phyloP scores from a whole-genome alignment of 2,329 filamentous ascomycete species.

The Fusarium odoratissimum region DNA sequence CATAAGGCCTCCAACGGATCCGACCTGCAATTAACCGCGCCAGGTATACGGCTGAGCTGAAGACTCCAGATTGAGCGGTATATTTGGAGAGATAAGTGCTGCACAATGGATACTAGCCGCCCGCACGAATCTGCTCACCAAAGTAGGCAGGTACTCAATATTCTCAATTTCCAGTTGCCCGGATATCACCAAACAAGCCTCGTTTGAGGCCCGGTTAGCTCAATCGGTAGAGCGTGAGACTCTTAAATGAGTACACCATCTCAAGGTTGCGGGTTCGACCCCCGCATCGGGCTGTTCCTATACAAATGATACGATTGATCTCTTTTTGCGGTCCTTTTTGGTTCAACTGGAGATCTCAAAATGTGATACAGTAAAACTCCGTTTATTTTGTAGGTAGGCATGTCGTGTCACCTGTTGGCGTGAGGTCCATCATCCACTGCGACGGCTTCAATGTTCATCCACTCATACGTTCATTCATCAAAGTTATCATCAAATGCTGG shows the following conservation, averaged over 20 bases:
- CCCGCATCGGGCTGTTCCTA: constrained; percentile 57
- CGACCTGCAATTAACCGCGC: too few relatives aligned
- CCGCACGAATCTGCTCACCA: too few relatives aligned
- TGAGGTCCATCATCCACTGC: not conserved
- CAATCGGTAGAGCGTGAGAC: constrained; percentile 75
- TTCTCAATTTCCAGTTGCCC: accelerated
- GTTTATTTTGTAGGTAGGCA: not conserved
- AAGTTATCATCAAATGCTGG: not conserved
- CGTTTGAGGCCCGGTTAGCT: constrained; percentile 51
- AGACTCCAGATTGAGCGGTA: too few relatives aligned
- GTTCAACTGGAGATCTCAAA: not conserved
- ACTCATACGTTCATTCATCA: constrained; percentile 9
- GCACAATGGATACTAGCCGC: too few relatives aligned
- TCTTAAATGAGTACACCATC: constrained; percentile 59
- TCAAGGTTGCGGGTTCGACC: constrained; percentile 69
- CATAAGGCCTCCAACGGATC: too few relatives aligned
- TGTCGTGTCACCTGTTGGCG: not conserved
- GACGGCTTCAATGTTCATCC: not conserved
- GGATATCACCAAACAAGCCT: constrained; percentile 5
- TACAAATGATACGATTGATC: constrained; percentile 39
- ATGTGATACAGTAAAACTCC: too few relatives aligned
- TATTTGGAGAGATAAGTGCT: too few relatives aligned
- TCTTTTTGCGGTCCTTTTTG: not conserved
- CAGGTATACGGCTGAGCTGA: too few relatives aligned
- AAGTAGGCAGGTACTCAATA: accelerated